These are phyloP conservation scores for Malus sieversii DNA, from an alignment of 306 rosid genomes.

Conservation along the genomic window DNA sequence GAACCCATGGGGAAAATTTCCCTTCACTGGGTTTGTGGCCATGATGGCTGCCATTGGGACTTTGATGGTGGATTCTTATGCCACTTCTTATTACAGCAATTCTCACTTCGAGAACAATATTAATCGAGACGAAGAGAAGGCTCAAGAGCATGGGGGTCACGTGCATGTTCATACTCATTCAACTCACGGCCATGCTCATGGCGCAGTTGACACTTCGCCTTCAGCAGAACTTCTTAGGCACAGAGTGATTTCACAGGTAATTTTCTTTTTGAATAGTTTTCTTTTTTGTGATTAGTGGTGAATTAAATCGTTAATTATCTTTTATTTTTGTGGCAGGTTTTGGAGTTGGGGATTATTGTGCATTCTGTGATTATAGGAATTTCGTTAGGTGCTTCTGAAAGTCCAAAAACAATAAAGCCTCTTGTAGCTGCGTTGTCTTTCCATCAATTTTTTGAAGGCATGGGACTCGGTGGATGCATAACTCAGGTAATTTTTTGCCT, in stretches of 20 bases:
- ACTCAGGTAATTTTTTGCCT: conserved; percentile 36
- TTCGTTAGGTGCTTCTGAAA: conserved; percentile 49
- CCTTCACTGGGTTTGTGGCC: conserved; percentile 78
- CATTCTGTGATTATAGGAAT: conserved; percentile 78
- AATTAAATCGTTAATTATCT: background rate
- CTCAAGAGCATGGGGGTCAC: conserved; percentile 28
- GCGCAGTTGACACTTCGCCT: background rate
- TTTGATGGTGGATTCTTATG: conserved; percentile 66
- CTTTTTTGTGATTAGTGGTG: background rate
- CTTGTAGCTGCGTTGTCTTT: conserved; percentile 69
- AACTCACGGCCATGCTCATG: conserved; percentile 71
- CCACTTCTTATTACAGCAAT: conserved; percentile 46
- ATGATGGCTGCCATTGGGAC: conserved; percentile 71
- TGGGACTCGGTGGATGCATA: conserved; percentile 92
- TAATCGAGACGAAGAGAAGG: conserved; percentile 29
- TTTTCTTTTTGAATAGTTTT: background rate
- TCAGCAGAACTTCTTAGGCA: conserved; percentile 49
- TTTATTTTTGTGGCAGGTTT: conserved; percentile 30
- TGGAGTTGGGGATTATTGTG: conserved; percentile 76
- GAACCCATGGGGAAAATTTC: conserved; percentile 52
- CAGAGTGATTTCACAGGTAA: conserved; percentile 65
- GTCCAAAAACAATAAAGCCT: conserved; percentile 47
- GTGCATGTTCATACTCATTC: conserved; percentile 56
- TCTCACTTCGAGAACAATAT: background rate
- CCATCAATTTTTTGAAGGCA: conserved; percentile 86